phyloP scores from a whole-genome alignment of 2,329 filamentous ascomycete genomes.

The Fusarium torreyae region DNA sequence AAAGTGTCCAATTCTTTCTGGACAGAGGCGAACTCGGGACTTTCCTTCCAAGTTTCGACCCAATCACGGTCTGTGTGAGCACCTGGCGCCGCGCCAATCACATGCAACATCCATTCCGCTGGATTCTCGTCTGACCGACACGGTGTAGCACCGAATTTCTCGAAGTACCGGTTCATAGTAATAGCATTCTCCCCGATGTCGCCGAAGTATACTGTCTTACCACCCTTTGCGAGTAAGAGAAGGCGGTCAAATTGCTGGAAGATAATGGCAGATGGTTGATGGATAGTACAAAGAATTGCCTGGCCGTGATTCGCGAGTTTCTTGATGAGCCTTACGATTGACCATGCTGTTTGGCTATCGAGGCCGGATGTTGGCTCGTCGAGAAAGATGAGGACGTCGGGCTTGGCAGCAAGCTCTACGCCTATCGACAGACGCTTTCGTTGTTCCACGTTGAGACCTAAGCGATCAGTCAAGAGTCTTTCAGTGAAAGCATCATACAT shows the following conservation, averaged over 20 bases:
- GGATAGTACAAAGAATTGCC: constrained; percentile 56
- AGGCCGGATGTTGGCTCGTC: constrained; percentile 72
- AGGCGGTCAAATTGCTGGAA: constrained; percentile 67
- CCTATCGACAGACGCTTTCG: constrained; percentile 72
- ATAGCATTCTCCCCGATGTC: constrained; percentile 79
- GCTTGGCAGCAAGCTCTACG: constrained; percentile 67
- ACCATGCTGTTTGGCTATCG: constrained; percentile 72
- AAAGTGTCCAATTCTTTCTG: constrained; percentile 70
- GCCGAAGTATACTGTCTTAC: constrained; percentile 37
- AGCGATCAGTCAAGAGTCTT: background rate
- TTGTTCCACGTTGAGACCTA: constrained; percentile 69
- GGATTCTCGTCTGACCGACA: constrained; percentile 80
- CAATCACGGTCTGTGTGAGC: constrained; percentile 71
- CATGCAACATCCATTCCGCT: constrained; percentile 62
- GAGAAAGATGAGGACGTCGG: constrained; percentile 69
- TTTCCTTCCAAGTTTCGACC: constrained; percentile 71
- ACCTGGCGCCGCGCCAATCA: constrained; percentile 66
- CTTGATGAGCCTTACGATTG: constrained; percentile 70
- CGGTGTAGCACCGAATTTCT: constrained; percentile 74
- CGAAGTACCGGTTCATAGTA: constrained; percentile 80
- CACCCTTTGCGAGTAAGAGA: constrained; percentile 57
- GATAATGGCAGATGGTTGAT: constrained; percentile 24
- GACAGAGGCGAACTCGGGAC: constrained; percentile 67
- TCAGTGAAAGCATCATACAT: too few relatives aligned
- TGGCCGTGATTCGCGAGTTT: constrained; percentile 68